Conservation (phyloP, 2,329 filamentous ascomycete genomes). For the Metarhizium rileyi region DNA sequence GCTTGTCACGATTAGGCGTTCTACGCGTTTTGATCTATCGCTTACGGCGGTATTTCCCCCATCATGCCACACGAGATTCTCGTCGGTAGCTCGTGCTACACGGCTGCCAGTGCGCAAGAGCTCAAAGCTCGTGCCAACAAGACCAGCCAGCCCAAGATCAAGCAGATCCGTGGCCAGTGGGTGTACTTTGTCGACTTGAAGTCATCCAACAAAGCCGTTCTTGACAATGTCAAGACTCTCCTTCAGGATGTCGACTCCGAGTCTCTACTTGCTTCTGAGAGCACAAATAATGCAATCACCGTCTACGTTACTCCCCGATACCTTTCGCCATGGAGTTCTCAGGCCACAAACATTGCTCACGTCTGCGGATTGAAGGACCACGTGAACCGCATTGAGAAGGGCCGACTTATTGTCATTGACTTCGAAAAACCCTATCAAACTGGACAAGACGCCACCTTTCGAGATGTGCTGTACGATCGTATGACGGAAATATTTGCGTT, state of each 20-base stretch:
- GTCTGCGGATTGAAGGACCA: constrained; percentile 71
- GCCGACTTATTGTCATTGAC: constrained; percentile 62
- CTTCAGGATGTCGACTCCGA: constrained; percentile 29
- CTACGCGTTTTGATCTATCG: not conserved
- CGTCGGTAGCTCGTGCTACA: constrained; percentile 40
- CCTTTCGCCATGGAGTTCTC: constrained; percentile 95
- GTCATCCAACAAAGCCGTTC: constrained; percentile 29
- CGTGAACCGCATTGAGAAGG: constrained; percentile 75
- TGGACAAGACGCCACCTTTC: constrained; percentile 43
- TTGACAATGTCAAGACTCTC: constrained; percentile 38
- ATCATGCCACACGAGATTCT: constrained; percentile 27
- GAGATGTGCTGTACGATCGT: constrained; percentile 74
- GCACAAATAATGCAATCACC: constrained; percentile 39
- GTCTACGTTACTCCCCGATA: constrained; percentile 73
- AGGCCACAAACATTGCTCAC: constrained; percentile 86
- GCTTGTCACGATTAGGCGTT: not conserved
- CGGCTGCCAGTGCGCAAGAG: constrained; percentile 32
- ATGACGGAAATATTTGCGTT: constrained; percentile 83
- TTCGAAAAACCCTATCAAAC: constrained; percentile 38
- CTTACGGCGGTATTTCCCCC: constrained; percentile 6
- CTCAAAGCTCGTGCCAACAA: constrained; percentile 36
- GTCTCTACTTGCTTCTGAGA: constrained; percentile 16
- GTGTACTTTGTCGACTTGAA: constrained; percentile 59
- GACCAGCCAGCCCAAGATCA: constrained; percentile 32
- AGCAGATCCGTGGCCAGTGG: constrained; percentile 43